These are phyloP conservation scores for Psilocybe sp. DNA, from an alignment of 768 basidiomycete genomes.

Conservation along the genomic window DNA sequence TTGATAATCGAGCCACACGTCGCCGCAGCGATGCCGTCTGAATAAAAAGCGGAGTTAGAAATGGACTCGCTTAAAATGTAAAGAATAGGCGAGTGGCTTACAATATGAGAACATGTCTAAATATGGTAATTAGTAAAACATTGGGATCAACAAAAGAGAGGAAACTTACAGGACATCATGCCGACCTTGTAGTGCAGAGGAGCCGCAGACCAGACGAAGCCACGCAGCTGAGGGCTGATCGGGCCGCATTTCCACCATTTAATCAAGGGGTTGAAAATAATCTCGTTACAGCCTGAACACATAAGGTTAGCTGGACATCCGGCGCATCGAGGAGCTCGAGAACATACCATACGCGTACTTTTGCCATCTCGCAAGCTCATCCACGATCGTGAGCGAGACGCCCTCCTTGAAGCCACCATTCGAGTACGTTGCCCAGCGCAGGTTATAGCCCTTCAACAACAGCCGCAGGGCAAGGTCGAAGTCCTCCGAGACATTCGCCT, in stretches of 20 bases:
- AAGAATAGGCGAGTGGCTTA: slow-evolving; percentile 20
- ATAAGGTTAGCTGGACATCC: slow-evolving; percentile 4
- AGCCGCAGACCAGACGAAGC: slow-evolving; percentile 72
- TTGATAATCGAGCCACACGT: slow-evolving; percentile 66
- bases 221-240: slow-evolving; percentile 70
- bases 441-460: slow-evolving; percentile 66
- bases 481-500: slow-evolving; percentile 78
- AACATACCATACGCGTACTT: slow-evolving; percentile 58
- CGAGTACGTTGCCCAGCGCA: slow-evolving; percentile 84
- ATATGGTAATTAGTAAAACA: neutral
- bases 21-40: slow-evolving; percentile 67
- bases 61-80: neutral
- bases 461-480: slow-evolving; percentile 75
- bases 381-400: slow-evolving; percentile 80
- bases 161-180: slow-evolving; percentile 63
- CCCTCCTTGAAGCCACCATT: slow-evolving; percentile 88
- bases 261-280: slow-evolving; percentile 82
- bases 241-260: slow-evolving; percentile 78
- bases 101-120: slow-evolving; percentile 49
- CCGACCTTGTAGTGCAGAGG: slow-evolving; percentile 82
- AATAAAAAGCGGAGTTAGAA: neutral
- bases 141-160: neutral
- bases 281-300: slow-evolving; percentile 57
- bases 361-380: slow-evolving; percentile 90
- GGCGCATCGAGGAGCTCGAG: neutral